Conservation (phyloP, 768 basidiomycete genomes). For the Hericium erinaceus region DNA sequence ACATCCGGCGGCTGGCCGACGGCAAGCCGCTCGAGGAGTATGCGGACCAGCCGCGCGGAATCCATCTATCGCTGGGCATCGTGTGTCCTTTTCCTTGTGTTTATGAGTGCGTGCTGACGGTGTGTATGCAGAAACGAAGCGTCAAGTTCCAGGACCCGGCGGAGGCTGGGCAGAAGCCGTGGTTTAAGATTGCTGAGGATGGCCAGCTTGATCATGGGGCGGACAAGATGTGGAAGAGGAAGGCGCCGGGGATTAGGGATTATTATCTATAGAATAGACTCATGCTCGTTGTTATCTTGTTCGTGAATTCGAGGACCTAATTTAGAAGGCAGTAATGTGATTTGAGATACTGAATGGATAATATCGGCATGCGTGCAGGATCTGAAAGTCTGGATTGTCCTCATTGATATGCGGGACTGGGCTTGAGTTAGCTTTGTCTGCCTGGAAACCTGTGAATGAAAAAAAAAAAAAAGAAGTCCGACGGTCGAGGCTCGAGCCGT, state of each 20-base stretch:
- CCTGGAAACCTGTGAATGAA: no score
- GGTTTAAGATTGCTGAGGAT: slow-evolving; percentile 11
- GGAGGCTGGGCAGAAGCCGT: slow-evolving; percentile 8
- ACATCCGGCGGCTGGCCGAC: slow-evolving; percentile 11
- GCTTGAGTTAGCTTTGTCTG: no score
- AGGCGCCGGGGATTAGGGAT: slow-evolving; percentile 16
- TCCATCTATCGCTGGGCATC: slow-evolving; percentile 19
- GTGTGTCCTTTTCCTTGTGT: slow-evolving; percentile 1
- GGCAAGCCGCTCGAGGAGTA: neutral
- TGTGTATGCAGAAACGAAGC: slow-evolving; percentile 9
- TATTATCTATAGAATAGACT: neutral
- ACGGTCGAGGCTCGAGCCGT: no score
- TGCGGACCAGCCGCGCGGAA: slow-evolving; percentile 3
- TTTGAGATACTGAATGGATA: no score
- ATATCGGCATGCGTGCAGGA: no score
- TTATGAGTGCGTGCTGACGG: neutral
- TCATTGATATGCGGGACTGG: no score
- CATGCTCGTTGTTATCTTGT: no score
- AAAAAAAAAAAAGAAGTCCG: no score
- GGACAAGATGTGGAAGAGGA: slow-evolving; percentile 13
- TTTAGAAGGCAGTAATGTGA: no score
- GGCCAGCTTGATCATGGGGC: slow-evolving; percentile 13
- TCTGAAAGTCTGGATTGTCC: no score
- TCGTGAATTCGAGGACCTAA: no score
- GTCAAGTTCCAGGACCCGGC: slow-evolving; percentile 18